Evolutionary conservation across 1,139 yeast genomes (phyloP), one percentile per base, ranked within the genome.

Genomic region (Lodderomyces elongisporus): DNA sequence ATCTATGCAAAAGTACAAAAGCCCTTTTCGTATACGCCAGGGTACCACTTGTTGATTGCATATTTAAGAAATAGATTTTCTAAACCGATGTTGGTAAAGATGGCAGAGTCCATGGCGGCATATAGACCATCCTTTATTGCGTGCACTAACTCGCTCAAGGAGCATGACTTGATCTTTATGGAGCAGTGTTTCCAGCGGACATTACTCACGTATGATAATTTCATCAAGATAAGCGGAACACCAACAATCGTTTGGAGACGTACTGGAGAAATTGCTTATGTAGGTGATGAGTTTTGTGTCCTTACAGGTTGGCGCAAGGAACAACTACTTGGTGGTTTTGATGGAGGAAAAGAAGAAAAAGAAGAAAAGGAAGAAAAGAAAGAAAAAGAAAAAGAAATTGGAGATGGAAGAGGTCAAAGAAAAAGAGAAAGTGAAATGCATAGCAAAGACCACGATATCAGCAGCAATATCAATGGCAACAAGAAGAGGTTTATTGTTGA

Each of bases 171-270:
- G 51, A 84, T 89, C 5, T 91, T 91, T 50, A 88, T 91, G 85
- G 98, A 91, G 51, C 94, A 89, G 59, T 85, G 96, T 48, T 89
- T 89, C 60, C 97, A 91, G 55, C 62, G 98, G 31, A 88, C 97
- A 0, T 60, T 91, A 31, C 61, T 89, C 30, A 95, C 94, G 41
- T 91, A 88, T 54, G 93, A 87, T 45, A 84, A 80, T 53, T 85
- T 85, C 52, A 83, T 91, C 27, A 69, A 79, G 14, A 77, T 83
- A 16, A 79, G 89, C 29, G 96, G 96, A 0, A 89, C 97, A 0
- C 97, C 97, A 0, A 88, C 96, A 0, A 76, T 89, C 17, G 91
- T 88, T 4, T 91, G 97, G 97, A 67, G 98, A 43, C 69, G 97
- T 37, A 88, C 96, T 1, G 96, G 96, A 7, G 96, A 89, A 54